phyloP scores from a whole-genome alignment of 495 filamentous ascomycete species.

The Xylaria bambusicola region DNA sequence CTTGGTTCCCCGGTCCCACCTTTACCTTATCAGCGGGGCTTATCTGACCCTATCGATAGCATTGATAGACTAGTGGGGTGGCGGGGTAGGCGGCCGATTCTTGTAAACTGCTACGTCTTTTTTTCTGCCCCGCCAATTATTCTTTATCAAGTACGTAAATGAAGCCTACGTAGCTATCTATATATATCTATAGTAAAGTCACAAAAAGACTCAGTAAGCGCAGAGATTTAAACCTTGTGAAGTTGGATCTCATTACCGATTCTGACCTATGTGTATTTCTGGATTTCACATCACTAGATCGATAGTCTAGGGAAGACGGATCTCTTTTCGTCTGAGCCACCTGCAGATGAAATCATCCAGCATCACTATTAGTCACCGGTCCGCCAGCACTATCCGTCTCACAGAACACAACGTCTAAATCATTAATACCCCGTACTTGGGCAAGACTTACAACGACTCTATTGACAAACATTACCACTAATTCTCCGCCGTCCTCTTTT shows the following conservation, averaged over 20 bases:
- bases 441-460: background rate
- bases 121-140: conserved; percentile 12
- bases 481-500: background rate
- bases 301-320: background rate
- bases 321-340: conserved; percentile 1
- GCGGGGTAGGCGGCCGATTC: conserved; percentile 4
- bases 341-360: conserved; percentile 13
- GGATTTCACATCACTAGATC: background rate
- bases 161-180: background rate
- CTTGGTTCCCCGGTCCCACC: too few relatives aligned
- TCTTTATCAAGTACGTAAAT: background rate
- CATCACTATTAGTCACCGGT: conserved; percentile 14
- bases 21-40: too few relatives aligned
- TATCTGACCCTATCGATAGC: background rate
- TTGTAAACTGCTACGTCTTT: background rate
- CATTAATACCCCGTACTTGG: background rate
- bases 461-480: background rate
- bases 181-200: background rate
- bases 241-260: background rate
- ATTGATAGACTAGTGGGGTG: conserved; percentile 1
- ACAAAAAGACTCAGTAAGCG: background rate
- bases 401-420: background rate
- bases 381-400: background rate
- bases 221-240: background rate
- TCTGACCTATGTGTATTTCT: background rate